Percentiles rank a stretch among this genome's conserved stretches.
Evolutionary conservation across 2,329 filamentous ascomycete species (phyloP).

Genomic region (Penicillium sp.): DNA sequence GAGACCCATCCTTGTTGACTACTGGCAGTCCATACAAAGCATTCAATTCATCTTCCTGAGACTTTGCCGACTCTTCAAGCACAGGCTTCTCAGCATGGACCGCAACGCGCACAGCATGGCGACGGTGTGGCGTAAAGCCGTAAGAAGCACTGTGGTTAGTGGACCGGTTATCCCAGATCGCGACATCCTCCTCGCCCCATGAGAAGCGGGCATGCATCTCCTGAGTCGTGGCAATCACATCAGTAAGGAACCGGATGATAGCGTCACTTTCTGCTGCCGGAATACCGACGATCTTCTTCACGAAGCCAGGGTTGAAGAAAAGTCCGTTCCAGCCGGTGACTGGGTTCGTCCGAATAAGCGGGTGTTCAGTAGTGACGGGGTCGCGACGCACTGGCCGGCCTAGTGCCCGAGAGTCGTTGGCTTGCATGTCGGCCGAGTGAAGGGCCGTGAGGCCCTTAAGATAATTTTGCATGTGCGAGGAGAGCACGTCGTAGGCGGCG

Average conservation of each 20-base stretch:
- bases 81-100: slow-evolving; percentile 48
- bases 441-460: slow-evolving; percentile 57
- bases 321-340: slow-evolving; percentile 62
- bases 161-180: slow-evolving; percentile 65
- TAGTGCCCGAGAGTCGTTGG: slow-evolving; percentile 48
- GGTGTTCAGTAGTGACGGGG: slow-evolving; percentile 55
- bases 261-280: slow-evolving; percentile 55
- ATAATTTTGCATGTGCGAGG: slow-evolving; percentile 56
- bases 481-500: slow-evolving; percentile 57
- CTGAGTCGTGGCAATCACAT: slow-evolving; percentile 57
- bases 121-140: slow-evolving; percentile 56
- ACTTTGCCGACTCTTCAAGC: slow-evolving; percentile 45
- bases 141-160: slow-evolving; percentile 56
- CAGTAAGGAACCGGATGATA: slow-evolving; percentile 53
- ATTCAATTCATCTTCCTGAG: slow-evolving; percentile 55
- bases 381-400: slow-evolving; percentile 54
- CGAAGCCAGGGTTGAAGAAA: slow-evolving; percentile 59
- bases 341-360: slow-evolving; percentile 58
- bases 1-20: slow-evolving; percentile 56
- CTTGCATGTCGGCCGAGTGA: slow-evolving; percentile 56
- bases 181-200: slow-evolving; percentile 64
- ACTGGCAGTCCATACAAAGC: slow-evolving; percentile 48
- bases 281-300: slow-evolving; percentile 57
- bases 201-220: slow-evolving; percentile 67
- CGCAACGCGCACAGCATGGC: slow-evolving; percentile 54